phyloP scores from a whole-genome alignment of 352 stramenopile genomes.

The Globisporangium radiosum region DNA sequence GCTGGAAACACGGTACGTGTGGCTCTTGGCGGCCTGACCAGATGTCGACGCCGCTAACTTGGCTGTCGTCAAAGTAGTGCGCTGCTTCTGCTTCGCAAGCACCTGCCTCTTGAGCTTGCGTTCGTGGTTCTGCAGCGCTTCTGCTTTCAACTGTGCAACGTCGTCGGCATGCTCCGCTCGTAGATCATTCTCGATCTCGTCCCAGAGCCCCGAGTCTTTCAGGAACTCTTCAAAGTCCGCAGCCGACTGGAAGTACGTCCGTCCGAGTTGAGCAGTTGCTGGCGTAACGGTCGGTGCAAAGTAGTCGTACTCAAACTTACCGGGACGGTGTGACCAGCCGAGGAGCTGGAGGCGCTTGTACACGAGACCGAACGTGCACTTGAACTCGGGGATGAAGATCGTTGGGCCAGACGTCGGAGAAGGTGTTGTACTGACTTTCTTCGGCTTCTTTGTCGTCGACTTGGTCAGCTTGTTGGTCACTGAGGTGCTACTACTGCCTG shows the following conservation, averaged over 20 bases:
- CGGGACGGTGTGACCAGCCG: conserved; percentile 51
- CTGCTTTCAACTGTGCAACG: conserved; percentile 45
- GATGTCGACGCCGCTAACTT: not conserved
- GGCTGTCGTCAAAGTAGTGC: not conserved
- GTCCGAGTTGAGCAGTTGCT: conserved; percentile 36
- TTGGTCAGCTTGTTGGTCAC: conserved; percentile 10
- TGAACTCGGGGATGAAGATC: conserved; percentile 55
- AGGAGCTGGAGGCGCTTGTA: conserved; percentile 50
- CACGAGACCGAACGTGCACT: conserved; percentile 60
- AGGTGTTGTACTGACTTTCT: conserved; percentile 17
- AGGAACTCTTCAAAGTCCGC: conserved; percentile 54
- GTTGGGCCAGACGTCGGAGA: conserved; percentile 7
- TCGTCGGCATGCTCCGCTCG: conserved; percentile 39
- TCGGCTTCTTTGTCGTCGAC: conserved; percentile 7
- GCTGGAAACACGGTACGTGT: not conserved
- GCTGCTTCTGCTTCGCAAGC: not conserved
- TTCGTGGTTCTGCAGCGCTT: conserved; percentile 19
- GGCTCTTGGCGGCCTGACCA: not conserved
- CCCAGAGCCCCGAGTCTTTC: conserved; percentile 51
- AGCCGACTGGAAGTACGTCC: conserved; percentile 64
- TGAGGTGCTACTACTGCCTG: not conserved
- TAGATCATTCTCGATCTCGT: conserved; percentile 46
- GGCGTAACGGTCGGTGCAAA: conserved; percentile 63
- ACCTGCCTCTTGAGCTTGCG: not conserved
- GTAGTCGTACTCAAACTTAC: conserved; percentile 78